Evolutionary conservation across 169 alveolate genomes (phyloP).

Genomic region (Pseudocohnilembus persalinus): DNA sequence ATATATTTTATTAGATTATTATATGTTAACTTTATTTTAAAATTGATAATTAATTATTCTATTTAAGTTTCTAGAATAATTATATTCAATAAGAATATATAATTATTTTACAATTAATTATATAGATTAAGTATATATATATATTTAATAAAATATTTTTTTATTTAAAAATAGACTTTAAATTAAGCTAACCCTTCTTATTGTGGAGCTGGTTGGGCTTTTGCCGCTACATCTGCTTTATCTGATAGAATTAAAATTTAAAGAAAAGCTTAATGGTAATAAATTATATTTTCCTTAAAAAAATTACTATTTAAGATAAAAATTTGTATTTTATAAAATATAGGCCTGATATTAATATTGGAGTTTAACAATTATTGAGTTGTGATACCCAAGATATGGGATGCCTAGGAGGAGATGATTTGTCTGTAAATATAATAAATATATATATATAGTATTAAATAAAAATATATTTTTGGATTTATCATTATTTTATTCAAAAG

Average conservation of each 20-base stretch:
- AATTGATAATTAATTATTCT: background rate
- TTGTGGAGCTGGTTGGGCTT: constrained; percentile 81
- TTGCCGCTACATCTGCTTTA: constrained; percentile 58
- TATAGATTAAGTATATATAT: too few species aligned
- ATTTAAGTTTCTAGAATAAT: too few species aligned
- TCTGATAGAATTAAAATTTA: constrained; percentile 68
- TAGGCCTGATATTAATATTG: background rate
- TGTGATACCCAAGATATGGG: constrained; percentile 24
- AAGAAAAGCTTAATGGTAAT: constrained; percentile 43
- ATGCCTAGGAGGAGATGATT: constrained; percentile 63
- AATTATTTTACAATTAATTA: background rate
- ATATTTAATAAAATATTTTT: too few species aligned
- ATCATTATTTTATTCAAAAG: background rate
- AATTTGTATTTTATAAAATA: background rate
- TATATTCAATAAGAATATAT: too few species aligned
- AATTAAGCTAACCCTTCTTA: constrained; percentile 46
- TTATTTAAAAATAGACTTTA: background rate
- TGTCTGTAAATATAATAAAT: background rate
- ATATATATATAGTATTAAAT: too few species aligned
- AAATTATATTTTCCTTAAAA: background rate
- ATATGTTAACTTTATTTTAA: too few species aligned
- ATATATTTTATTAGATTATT: too few species aligned
- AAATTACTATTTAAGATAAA: too few species aligned
- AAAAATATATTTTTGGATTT: background rate
- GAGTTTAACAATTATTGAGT: too few species aligned